Conservation (phyloP, 2,329 filamentous ascomycete genomes). For the Diplodia intermedia region DNA sequence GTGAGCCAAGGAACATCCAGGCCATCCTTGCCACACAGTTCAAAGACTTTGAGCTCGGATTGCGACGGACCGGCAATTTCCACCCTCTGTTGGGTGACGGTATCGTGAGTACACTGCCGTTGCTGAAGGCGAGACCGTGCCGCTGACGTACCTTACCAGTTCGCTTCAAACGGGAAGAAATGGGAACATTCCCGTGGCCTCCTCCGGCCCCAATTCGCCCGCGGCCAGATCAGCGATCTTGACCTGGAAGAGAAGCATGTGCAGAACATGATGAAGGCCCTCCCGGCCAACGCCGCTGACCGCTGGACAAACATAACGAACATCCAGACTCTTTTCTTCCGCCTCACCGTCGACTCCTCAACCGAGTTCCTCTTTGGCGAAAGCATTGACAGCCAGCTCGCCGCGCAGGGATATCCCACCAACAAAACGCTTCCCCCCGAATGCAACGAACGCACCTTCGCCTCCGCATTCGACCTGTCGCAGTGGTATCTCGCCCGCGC, state of each 20-base stretch:
- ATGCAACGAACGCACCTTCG: conserved; percentile 47
- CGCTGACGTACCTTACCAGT: conserved; percentile 36
- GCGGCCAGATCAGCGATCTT: conserved; percentile 61
- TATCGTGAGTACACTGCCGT: conserved; percentile 36
- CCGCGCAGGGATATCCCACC: conserved; percentile 37
- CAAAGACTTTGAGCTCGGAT: conserved; percentile 55
- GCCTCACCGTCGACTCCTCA: conserved; percentile 56
- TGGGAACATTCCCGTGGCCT: conserved; percentile 53
- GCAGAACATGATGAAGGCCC: conserved; percentile 62
- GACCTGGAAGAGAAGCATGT: conserved; percentile 68
- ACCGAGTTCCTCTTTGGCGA: conserved; percentile 59
- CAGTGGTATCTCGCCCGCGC: conserved; percentile 49
- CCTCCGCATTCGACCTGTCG: conserved; percentile 52
- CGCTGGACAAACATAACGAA: conserved; percentile 52
- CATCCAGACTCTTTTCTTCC: conserved; percentile 54
- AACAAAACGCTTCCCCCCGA: not conserved
- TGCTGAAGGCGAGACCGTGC: too few species aligned
- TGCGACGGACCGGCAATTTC: conserved; percentile 46
- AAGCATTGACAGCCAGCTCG: conserved; percentile 47
- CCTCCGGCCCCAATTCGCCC: conserved; percentile 62
- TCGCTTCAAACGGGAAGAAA: conserved; percentile 55
- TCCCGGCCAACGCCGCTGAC: conserved; percentile 55
- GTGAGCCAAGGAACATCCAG: conserved; percentile 58
- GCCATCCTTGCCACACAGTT: conserved; percentile 54
- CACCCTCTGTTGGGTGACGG: conserved; percentile 53